Evolutionary conservation across 1,139 yeast genomes (phyloP).

Genomic region (Blastobotrys serpentis): DNA sequence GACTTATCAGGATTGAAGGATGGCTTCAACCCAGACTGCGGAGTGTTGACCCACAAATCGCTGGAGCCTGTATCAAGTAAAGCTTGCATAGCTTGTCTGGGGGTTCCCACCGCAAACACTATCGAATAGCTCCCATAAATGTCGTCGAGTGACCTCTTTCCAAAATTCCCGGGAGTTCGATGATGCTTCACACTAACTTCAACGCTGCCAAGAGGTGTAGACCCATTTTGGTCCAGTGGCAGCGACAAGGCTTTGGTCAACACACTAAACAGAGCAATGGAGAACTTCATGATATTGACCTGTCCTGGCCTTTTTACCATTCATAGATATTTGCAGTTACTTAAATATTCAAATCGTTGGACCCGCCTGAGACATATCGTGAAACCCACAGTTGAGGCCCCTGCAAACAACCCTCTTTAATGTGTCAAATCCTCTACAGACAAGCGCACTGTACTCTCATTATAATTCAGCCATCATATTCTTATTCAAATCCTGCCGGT

Average conservation of each 20-base stretch:
- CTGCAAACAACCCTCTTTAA: neutral
- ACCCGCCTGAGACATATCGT: too few relatives aligned
- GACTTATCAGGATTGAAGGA: constrained; percentile 27
- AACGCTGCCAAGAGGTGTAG: constrained; percentile 9
- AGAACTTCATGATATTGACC: neutral
- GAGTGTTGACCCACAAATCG: constrained; percentile 46
- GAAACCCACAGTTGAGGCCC: neutral
- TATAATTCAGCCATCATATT: neutral
- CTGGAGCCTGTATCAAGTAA: constrained; percentile 49
- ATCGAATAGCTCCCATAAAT: constrained; percentile 30
- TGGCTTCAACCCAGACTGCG: constrained; percentile 28
- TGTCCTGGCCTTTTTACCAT: too few relatives aligned
- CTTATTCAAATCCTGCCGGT: too few relatives aligned
- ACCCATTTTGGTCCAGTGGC: neutral
- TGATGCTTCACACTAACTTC: constrained; percentile 12
- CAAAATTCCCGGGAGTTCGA: constrained; percentile 10
- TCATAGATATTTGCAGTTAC: neutral
- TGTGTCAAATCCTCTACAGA: neutral
- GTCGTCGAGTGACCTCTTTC: constrained; percentile 13
- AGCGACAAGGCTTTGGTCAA: neutral
- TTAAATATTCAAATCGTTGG: too few relatives aligned
- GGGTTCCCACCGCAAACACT: constrained; percentile 45
- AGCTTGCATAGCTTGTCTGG: constrained; percentile 40
- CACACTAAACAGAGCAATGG: neutral
- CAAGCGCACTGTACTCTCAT: neutral